Evolutionary conservation across 169 alveolate genomes (phyloP).

Genomic region (Plasmodium knowlesi): DNA sequence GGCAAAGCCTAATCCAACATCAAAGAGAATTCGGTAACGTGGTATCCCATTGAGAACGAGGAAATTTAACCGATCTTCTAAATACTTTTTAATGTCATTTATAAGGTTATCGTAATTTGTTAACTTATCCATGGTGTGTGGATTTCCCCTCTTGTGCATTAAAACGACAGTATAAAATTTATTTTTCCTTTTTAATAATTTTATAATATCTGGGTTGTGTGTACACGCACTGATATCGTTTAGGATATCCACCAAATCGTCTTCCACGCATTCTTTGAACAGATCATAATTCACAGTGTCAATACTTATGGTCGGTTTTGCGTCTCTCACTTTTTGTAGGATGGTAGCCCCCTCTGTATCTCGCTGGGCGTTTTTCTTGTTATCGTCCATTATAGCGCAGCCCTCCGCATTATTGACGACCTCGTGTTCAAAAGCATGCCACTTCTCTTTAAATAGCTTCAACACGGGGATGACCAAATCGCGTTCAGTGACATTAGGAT

Average conservation of each 20-base stretch:
- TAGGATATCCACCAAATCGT: conserved; percentile 37
- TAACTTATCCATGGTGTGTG: conserved; percentile 69
- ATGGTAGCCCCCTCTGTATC: neutral
- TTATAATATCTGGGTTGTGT: conserved; percentile 47
- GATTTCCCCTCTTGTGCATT: conserved; percentile 72
- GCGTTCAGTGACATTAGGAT: conserved; percentile 49
- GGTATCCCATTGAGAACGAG: conserved; percentile 68
- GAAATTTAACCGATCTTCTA: conserved; percentile 43
- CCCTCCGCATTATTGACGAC: neutral
- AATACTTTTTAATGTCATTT: conserved; percentile 58
- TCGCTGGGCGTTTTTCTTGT: neutral
- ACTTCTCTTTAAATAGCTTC: conserved; percentile 30
- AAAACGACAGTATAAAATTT: conserved; percentile 53
- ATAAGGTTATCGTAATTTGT: conserved; percentile 49
- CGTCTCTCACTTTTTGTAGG: neutral
- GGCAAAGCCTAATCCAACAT: conserved; percentile 65
- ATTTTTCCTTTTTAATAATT: conserved; percentile 42
- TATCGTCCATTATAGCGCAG: neutral
- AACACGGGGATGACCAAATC: conserved; percentile 63
- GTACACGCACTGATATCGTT: conserved; percentile 68
- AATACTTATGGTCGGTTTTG: conserved; percentile 64
- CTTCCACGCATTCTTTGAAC: conserved; percentile 57
- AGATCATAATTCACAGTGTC: conserved; percentile 50
- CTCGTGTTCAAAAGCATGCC: conserved; percentile 1
- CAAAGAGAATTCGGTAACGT: conserved; percentile 55